These are phyloP conservation scores for Coniochaeta hoffmannii DNA, from an alignment of 2,329 filamentous ascomycete genomes.

Conservation along the genomic window DNA sequence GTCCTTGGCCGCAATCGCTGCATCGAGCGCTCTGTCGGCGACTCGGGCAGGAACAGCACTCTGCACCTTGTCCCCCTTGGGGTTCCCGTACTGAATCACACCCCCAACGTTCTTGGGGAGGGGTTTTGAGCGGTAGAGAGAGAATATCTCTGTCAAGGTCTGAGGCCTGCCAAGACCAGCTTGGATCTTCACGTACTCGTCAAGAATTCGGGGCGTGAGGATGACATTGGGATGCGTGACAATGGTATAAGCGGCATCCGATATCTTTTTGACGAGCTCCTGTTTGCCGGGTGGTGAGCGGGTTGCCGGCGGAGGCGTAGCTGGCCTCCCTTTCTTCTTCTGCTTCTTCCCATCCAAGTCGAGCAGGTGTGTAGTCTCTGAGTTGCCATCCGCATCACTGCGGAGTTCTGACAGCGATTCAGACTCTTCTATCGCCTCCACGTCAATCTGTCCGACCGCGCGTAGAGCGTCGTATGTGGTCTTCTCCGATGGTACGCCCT, in stretches of 20 bases:
- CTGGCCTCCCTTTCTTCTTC: constrained; percentile 6
- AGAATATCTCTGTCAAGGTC: constrained; percentile 71
- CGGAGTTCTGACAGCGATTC: constrained; percentile 31
- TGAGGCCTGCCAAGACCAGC: constrained; percentile 64
- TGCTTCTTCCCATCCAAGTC: constrained; percentile 12
- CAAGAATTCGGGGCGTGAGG: constrained; percentile 66
- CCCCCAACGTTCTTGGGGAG: constrained; percentile 53
- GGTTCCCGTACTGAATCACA: constrained; percentile 50
- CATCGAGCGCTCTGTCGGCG: constrained; percentile 66
- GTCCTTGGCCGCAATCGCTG: constrained; percentile 73
- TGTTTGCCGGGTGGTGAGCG: constrained; percentile 22
- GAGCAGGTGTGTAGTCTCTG: constrained; percentile 13
- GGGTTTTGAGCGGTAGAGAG: constrained; percentile 78
- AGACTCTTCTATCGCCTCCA: constrained; percentile 20
- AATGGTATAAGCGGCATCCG: constrained; percentile 58
- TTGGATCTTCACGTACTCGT: constrained; percentile 70
- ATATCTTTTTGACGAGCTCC: constrained; percentile 44
- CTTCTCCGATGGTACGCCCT: constrained; percentile 35
- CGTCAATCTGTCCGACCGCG: constrained; percentile 36
- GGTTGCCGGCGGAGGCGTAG: not conserved
- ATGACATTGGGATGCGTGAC: constrained; percentile 69
- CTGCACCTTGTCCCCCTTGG: constrained; percentile 60
- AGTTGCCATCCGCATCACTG: constrained; percentile 27
- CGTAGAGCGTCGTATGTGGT: constrained; percentile 36
- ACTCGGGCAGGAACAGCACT: constrained; percentile 66